Evolutionary conservation across 108 stramenopile species (phyloP).

Genomic region (Pseudonitzschia delicatissima): DNA sequence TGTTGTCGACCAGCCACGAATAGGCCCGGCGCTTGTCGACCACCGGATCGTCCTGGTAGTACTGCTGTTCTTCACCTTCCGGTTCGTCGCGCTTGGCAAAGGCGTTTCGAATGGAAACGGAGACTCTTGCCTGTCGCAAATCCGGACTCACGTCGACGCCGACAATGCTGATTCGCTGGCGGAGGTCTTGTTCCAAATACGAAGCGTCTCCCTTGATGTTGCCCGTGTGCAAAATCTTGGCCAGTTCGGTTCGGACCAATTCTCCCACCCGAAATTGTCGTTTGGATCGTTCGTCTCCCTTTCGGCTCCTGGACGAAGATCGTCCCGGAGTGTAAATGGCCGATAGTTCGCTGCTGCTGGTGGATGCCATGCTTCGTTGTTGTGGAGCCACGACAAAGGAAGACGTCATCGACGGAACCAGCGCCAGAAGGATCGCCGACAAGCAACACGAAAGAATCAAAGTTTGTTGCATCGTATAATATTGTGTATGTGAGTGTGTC

Average conservation of each 20-base stretch:
- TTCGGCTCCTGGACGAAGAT: not conserved
- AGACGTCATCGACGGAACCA: too few relatives aligned
- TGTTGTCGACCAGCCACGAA: conserved; percentile 79
- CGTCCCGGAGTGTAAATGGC: conserved; percentile 6
- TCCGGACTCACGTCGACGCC: conserved; percentile 83
- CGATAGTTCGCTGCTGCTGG: not conserved
- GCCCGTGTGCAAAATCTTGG: conserved; percentile 58
- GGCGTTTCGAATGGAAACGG: conserved; percentile 61
- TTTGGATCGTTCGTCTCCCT: conserved; percentile 51
- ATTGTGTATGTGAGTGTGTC: too few relatives aligned
- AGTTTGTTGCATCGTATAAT: too few relatives aligned
- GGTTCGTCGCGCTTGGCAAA: conserved; percentile 5
- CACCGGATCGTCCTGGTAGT: conserved; percentile 18
- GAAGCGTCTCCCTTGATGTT: conserved; percentile 44
- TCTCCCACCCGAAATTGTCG: conserved; percentile 86
- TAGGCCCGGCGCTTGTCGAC: conserved; percentile 78
- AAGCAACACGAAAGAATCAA: too few relatives aligned
- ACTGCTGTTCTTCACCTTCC: not conserved
- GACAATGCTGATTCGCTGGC: conserved; percentile 73
- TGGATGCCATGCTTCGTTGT: too few relatives aligned
- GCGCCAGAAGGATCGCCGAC: too few relatives aligned
- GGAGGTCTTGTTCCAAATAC: conserved; percentile 63
- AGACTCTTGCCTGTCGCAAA: conserved; percentile 80
- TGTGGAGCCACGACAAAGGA: too few relatives aligned
- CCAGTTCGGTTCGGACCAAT: conserved; percentile 72